Evolutionary conservation across 2,329 filamentous ascomycete species (phyloP).

Genomic region (Cyclaneusma minus): DNA sequence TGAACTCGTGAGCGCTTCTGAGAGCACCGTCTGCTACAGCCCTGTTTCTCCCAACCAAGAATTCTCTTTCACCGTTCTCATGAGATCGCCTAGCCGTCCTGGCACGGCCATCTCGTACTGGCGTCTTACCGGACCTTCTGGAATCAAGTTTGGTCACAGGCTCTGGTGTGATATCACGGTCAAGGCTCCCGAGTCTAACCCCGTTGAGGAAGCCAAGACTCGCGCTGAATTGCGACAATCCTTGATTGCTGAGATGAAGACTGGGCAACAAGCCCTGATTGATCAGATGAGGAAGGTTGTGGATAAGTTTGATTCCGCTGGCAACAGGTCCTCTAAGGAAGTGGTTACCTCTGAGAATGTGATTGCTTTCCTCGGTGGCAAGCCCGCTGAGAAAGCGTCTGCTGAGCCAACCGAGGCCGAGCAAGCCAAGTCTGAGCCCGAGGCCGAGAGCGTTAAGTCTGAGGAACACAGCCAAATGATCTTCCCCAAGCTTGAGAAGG

Average conservation of each 20-base stretch:
- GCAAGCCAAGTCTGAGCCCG: constrained; percentile 9
- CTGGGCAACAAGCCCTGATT: no score
- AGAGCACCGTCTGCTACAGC: constrained; percentile 62
- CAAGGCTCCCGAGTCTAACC: constrained; percentile 19
- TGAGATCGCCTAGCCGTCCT: constrained; percentile 63
- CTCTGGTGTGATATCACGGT: constrained; percentile 90
- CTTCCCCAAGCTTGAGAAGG: constrained; percentile 91
- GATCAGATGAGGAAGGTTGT: no score
- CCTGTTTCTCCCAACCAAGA: constrained; percentile 59
- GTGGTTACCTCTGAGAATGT: no score
- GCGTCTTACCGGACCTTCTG: constrained; percentile 73
- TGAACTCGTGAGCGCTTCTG: constrained; percentile 62
- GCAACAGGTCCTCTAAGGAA: background rate
- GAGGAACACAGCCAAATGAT: constrained; percentile 61
- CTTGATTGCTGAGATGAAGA: no score
- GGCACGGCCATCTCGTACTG: constrained; percentile 90
- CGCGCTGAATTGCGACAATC: no score
- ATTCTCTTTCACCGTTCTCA: constrained; percentile 65
- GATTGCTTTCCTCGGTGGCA: no score
- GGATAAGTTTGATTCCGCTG: no score
- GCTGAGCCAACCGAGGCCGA: constrained; percentile 21
- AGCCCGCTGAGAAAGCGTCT: no score
- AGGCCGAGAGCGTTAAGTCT: constrained; percentile 13
- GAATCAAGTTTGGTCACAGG: constrained; percentile 76
- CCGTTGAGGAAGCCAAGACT: constrained; percentile 20